Conservation (phyloP, 2,329 filamentous ascomycete species). For the Colletotrichum siamense region DNA sequence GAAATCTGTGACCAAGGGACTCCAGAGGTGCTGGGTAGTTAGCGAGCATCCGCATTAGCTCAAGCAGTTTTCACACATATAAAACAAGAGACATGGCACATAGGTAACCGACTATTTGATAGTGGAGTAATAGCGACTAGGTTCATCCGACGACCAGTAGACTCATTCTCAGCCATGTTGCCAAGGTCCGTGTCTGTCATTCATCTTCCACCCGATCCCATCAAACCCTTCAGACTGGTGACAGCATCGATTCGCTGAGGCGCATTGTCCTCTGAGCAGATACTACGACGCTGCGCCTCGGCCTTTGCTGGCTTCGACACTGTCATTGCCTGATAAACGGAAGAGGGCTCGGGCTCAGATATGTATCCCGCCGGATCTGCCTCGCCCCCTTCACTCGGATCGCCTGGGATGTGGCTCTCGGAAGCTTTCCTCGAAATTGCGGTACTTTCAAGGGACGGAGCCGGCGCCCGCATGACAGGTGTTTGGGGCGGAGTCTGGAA, state of each 20-base stretch:
- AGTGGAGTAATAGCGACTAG: accelerated
- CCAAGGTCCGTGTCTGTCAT: background rate
- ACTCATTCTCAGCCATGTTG: background rate
- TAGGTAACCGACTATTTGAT: background rate
- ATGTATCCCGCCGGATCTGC: background rate
- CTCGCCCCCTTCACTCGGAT: too few relatives aligned
- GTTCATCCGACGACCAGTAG: background rate
- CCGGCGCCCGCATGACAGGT: background rate
- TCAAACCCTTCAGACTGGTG: background rate
- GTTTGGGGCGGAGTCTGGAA: background rate
- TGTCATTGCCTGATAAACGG: background rate
- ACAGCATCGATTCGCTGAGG: background rate
- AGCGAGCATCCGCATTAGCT: too few relatives aligned
- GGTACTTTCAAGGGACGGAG: background rate
- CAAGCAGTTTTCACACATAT: accelerated
- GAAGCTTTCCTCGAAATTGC: background rate
- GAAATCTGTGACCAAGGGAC: too few relatives aligned
- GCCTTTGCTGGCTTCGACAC: background rate
- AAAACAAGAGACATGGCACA: too few relatives aligned
- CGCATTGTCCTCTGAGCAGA: background rate
- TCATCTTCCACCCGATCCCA: background rate
- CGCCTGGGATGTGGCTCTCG: background rate
- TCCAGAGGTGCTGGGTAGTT: too few relatives aligned
- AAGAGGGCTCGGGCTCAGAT: background rate
- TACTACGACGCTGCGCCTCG: background rate